phyloP scores from a whole-genome alignment of 2,329 filamentous ascomycete genomes.

The Penicillium italicum region DNA sequence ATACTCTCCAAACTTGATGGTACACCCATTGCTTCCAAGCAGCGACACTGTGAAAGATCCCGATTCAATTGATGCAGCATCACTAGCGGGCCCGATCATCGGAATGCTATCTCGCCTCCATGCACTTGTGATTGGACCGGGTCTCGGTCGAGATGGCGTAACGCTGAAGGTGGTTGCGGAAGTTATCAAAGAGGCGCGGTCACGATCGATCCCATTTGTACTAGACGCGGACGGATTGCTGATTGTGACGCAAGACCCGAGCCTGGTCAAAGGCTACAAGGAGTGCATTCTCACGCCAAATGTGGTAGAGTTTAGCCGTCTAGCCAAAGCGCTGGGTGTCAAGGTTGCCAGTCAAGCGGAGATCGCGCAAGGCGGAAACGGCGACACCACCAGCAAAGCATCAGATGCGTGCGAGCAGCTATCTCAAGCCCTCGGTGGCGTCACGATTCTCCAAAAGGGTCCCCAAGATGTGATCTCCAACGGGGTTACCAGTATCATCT shows the following conservation, averaged over 20 bases:
- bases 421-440: conserved; percentile 73
- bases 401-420: conserved; percentile 64
- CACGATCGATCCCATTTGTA: conserved; percentile 70
- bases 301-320: conserved; percentile 81
- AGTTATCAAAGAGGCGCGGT: conserved; percentile 74
- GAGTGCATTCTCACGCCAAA: conserved; percentile 91
- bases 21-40: conserved; percentile 91
- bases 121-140: conserved; percentile 87
- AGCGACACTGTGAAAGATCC: conserved; percentile 51
- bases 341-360: conserved; percentile 48
- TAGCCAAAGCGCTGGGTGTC: conserved; percentile 72
- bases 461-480: conserved; percentile 77
- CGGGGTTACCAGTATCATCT: conserved; percentile 68
- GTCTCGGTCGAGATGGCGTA: conserved; percentile 79
- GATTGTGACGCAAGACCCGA: conserved; percentile 70
- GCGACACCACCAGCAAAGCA: conserved; percentile 47
- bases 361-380: conserved; percentile 35
- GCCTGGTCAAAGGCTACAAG: conserved; percentile 73
- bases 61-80: conserved; percentile 49
- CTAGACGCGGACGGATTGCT: conserved; percentile 86
- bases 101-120: conserved; percentile 82
- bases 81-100: conserved; percentile 67
- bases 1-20: conserved; percentile 97
- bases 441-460: conserved; percentile 91
- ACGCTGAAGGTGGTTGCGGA: conserved; percentile 83